Evolutionary conservation across 108 stramenopile genomes (phyloP), one percentile per base, ranked within the genome.

Genomic region (Phaeodactylum tricornutum): DNA sequence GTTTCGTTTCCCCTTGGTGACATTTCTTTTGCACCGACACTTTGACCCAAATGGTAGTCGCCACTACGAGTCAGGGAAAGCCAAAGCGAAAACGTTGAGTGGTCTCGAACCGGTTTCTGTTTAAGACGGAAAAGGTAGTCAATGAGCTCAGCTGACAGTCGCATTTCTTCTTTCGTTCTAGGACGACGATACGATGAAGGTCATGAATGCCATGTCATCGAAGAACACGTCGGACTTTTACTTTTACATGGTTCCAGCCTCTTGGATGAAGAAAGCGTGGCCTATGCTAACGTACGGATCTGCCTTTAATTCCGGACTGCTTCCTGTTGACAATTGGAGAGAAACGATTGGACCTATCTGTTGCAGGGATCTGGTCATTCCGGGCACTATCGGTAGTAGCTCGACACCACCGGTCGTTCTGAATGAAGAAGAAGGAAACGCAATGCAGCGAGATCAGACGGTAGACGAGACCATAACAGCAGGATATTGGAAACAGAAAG

Each of bases 161-260:
- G 9, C 8, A 8, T 42, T 42, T 38, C 40, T 17, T 53, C 26
- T 19, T 3, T 25, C 24, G 12, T 25, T 31, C 4, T 33, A 72
- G 71, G 72, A 73, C 32, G 72, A 62, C 7, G 72, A 73, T 50
- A 66, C 60, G 9, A 60, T 60, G 8, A 51, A 49, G 2, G 62
- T 58, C 2, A 41, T 73, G 57, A 73, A 67, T 44, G 72, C 58
- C 29, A 62, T 67, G 65, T 48, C 66, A 0, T 45, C 33, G 28
- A 47, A 34, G 17, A 20, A 20, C 3, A 8, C 15, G 7, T 12
- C 45, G 4, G 21, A 22, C 4, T n/a, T 12, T 27, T 46, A 57
- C 29, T 77, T 64, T 37, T 77, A 68, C 32, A 30, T 64, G 15
- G 55, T 77, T 24, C 62, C 70, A 6, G 42, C 43, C 15, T 30